A percentile compares a stretch with the other conserved stretches of the same genome.
These are phyloP conservation scores for Aspergillus pseudoterreus DNA, from an alignment of 2,329 filamentous ascomycete species.

Conservation along the genomic window DNA sequence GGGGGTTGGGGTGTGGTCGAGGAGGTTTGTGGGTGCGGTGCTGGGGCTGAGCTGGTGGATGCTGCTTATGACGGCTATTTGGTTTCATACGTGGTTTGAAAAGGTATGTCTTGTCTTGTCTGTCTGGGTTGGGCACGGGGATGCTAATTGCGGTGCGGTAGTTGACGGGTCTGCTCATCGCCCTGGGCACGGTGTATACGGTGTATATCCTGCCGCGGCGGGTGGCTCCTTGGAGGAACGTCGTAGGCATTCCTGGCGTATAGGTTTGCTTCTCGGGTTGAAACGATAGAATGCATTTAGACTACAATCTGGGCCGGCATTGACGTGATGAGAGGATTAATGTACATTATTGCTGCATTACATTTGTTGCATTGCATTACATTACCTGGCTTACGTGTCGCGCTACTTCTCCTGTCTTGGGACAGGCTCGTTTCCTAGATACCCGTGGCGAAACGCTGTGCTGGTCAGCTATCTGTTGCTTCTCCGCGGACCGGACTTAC, in stretches of 20 bases:
- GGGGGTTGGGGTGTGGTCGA: slow-evolving; percentile 1
- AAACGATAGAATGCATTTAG: neutral
- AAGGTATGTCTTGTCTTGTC: slow-evolving; percentile 59
- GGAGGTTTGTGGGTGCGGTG: slow-evolving; percentile 53
- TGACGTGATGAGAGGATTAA: neutral
- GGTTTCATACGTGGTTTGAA: slow-evolving; percentile 98
- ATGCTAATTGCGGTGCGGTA: slow-evolving; percentile 17
- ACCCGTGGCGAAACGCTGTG: slow-evolving; percentile 33
- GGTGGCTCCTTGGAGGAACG: slow-evolving; percentile 39
- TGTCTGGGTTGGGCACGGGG: slow-evolving; percentile 7
- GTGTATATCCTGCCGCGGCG: slow-evolving; percentile 51
- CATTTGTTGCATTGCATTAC: neutral
- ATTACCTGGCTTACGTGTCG: neutral
- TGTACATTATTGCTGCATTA: neutral
- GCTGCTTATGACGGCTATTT: slow-evolving; percentile 96
- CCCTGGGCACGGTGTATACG: slow-evolving; percentile 46
- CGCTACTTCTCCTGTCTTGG: neutral
- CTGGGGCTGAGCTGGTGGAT: slow-evolving; percentile 82
- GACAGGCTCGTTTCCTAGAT: slow-evolving; percentile 33
- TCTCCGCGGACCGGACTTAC: slow-evolving; percentile 36
- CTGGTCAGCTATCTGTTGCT: neutral
- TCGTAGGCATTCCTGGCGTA: slow-evolving; percentile 44
- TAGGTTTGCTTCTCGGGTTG: slow-evolving; percentile 14
- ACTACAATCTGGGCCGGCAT: neutral
- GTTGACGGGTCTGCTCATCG: slow-evolving; percentile 50